These are phyloP conservation scores for sorghum (Sorghum bicolor) DNA, from an alignment of 176 grass and related monocot genomes.

Conservation along the genomic window DNA sequence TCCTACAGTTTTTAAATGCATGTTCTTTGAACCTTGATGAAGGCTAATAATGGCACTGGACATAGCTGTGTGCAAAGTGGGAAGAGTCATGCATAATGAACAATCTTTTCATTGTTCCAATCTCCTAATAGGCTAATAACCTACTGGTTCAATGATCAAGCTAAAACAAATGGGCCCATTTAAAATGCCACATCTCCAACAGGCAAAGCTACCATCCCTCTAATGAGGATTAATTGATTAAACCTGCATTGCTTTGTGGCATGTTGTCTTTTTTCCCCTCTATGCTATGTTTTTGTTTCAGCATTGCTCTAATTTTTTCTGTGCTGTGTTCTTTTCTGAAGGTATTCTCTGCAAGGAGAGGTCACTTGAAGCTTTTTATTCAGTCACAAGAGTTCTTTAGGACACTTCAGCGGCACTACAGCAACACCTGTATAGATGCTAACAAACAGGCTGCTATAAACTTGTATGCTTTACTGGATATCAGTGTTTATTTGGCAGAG, in stretches of 20 bases:
- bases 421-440: conserved; percentile 88
- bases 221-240: neutral
- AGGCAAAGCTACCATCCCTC: conserved; percentile 12
- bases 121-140: neutral
- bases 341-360: conserved; percentile 96
- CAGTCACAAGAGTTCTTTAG: conserved; percentile 86
- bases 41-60: conserved; percentile 4
- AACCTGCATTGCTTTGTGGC: neutral
- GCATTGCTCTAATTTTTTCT: conserved; percentile 32
- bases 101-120: neutral
- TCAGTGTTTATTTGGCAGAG: conserved; percentile 9
- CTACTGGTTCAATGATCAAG: neutral
- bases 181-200: conserved; percentile 9
- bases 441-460: conserved; percentile 96
- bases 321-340: conserved; percentile 37
- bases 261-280: neutral
- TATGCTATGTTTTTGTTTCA: conserved; percentile 11
- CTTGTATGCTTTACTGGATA: conserved; percentile 57
- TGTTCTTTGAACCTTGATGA: conserved; percentile 4
- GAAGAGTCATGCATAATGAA: neutral
- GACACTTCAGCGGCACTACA: conserved; percentile 91
- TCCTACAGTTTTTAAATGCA: conserved; percentile 7
- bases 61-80: neutral
- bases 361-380: conserved; percentile 73
- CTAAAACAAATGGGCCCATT: neutral